Evolutionary conservation across 2,329 filamentous ascomycete species (phyloP), one percentile per base, ranked within the genome.

Genomic region (Arachnomyces sp.): DNA sequence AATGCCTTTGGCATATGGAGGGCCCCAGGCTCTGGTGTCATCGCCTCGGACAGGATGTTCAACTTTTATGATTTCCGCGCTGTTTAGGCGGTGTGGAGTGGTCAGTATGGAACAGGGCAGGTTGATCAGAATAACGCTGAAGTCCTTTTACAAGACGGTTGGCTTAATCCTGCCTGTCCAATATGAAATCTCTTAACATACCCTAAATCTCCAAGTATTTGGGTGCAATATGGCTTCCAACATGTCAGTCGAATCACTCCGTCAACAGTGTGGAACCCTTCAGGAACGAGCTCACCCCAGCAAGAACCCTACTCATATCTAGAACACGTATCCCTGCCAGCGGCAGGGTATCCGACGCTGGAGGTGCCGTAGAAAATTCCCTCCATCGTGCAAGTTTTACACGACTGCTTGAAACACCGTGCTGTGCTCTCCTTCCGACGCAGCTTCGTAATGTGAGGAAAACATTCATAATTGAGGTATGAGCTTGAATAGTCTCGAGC

Each of bases 131-230:
- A n/a, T n/a, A n/a, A n/a, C n/a, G n/a, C n/a, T n/a, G n/a, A n/a
- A n/a, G n/a, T n/a, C n/a, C n/a, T n/a, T n/a, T n/a, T n/a, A n/a
- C n/a, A n/a, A n/a, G n/a, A n/a, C n/a, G n/a, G n/a, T n/a, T n/a
- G n/a, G n/a, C 39, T 8, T 14, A 14, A n/a, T 39, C 36, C n/a
- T n/a, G n/a, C n/a, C n/a, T n/a, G n/a, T n/a, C 8, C 28, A 30
- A 30, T 30, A 9, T 30, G n/a, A 9, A 30, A 30, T 30, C 28
- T 9, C 8, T n/a, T 9, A 30, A 9, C 9, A 30, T 8, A 94
- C 90, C 92, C 92, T 52, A 98, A 74, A 64, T 98, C 92, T 42
- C 90, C 92, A 7, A 98, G 68, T 39, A 98, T 95, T 62, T 98
- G 92, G 29, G 92, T 96, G 55, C 88, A 95, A 58, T 96, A 96